Base-by-base conservation (phyloP, 2,329 filamentous ascomycete species). In the Penicillium capsulatum region DNA sequence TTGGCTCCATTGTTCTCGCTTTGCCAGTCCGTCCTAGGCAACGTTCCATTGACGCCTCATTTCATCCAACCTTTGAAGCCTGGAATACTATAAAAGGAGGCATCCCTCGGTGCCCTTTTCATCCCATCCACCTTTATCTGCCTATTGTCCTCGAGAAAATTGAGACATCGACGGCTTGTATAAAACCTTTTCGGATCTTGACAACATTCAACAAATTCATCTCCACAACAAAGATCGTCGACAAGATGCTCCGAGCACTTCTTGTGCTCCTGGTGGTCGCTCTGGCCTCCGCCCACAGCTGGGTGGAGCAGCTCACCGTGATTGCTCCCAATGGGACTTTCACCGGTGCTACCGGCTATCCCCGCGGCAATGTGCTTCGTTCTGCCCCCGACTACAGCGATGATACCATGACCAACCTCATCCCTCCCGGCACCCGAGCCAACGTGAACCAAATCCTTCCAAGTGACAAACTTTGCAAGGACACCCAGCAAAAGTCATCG, bases 311-410 rank as follows among this genome's bases (percentile, higher is more conserved):
- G 55, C 72, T 91, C 34, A 77, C 73, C 46, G 79, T 80, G 41
- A 81, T 96, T 60, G 78, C 80, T 37, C 63, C 77, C 17, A 84
- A 88, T 54, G 90, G 89, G 38, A 79, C 79, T 22, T 87, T 89
- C 60, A 70, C 81, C 14, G 84, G 84, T 17, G 63, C 74, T 6
- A 70, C 77, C 16, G 91, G 91, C 20, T 95, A 83, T 60, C 70
- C 84, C n/a, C 83, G 89, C 48, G 83, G 81, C 32, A 87, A 81
- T 57, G 64, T 80, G 11, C 64, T 75, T 20, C 80, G 86, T 45
- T 72, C 66, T 4, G 62, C 70, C 27, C 65, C 75, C 6, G 72
- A 66, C 7, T 84, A 79, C 63, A 69, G 59, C 42, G 83, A 87
- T 54, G 59, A 63, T 20, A 60, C 67, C n/a, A 78, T 82, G 54